Evolutionary conservation across 1,139 yeast species (phyloP), one percentile per base, ranked within the genome.

Genomic region (Starmera stellimalicola): DNA sequence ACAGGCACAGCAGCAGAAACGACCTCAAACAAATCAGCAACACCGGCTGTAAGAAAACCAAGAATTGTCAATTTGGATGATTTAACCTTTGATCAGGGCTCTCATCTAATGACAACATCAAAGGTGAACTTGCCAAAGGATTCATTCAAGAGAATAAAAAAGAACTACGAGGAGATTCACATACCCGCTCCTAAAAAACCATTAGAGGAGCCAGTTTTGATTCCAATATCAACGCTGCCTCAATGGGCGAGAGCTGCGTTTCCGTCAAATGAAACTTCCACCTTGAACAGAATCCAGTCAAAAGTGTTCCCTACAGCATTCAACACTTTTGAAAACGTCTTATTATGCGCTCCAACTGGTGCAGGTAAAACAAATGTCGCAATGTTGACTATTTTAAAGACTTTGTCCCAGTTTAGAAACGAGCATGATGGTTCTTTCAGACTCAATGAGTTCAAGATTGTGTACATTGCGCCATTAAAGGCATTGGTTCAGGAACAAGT

Each of bases 361-460:
- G 96, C 96, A 4, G 98, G 98, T 62, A 91, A 91, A 54, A 91
- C 98, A 11, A 91, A 91, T 55, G 94, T 88, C 23, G 98, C 98
- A 0, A 69, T 91, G 74, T 60, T 91, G 36, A 64, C 95, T 0
- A 70, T 84, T 6, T 60, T 88, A 16, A 65, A 80, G 35, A 63
- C 83, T 0, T 56, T 87, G 18, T 63, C 72, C 0, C 70, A 79
- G 33, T 71, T 60, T 50, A 63, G 80, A 44, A 51, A 55, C 10
- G 55, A 54, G 0, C n/a, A n/a, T n/a, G 60, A 69, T 12, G 80
- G 78, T 0, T 57, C 61, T 9, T 54, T 84, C 8, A 63, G 69
- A 29, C 54, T 74, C 30, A 63, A 68, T 30, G 65, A 66, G 18
- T 83, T 82, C 54, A 87, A 87, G 52, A 73, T 85, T 25, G 91